Conservation (phyloP, 441 rosid species). For the Populus trichocarpa region DNA sequence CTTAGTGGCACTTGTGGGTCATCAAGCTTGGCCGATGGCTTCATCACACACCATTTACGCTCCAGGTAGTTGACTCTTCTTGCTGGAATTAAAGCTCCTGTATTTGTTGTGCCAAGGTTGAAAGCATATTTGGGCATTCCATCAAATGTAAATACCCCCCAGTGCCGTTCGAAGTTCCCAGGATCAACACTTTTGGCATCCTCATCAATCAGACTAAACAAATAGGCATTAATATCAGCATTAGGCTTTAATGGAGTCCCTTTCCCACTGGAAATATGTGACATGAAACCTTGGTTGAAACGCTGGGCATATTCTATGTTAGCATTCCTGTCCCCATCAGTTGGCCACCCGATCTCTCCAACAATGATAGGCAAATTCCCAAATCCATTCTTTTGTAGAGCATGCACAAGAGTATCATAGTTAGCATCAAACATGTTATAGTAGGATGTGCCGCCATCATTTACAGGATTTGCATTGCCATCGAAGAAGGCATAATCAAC, state of each 20-base stretch:
- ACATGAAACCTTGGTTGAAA: slow-evolving; percentile 91
- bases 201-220: slow-evolving; percentile 90
- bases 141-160: slow-evolving; percentile 85
- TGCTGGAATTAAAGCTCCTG: slow-evolving; percentile 56
- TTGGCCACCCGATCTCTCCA: slow-evolving; percentile 97
- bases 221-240: slow-evolving; percentile 62
- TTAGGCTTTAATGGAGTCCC: slow-evolving; percentile 89
- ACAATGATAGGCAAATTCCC: slow-evolving; percentile 73
- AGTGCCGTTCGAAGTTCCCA: slow-evolving; percentile 93
- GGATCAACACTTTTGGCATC: slow-evolving; percentile 88
- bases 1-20: slow-evolving; percentile 62
- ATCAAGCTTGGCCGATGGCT: slow-evolving; percentile 51
- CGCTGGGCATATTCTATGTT: slow-evolving; percentile 64
- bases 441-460: slow-evolving; percentile 65
- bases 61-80: slow-evolving; percentile 47
- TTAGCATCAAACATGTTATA: slow-evolving; percentile 93
- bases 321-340: slow-evolving; percentile 85
- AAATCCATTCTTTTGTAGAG: slow-evolving; percentile 79
- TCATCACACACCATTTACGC: slow-evolving; percentile 84
- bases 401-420: slow-evolving; percentile 73
- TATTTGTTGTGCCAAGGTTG: slow-evolving; percentile 78
- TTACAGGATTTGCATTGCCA: slow-evolving; percentile 56
- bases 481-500: slow-evolving; percentile 96
- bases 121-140: slow-evolving; percentile 69
- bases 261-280: slow-evolving; percentile 74